Evolutionary conservation across 331 rosid species (phyloP).

Genomic region (Prunus yedoensis): DNA sequence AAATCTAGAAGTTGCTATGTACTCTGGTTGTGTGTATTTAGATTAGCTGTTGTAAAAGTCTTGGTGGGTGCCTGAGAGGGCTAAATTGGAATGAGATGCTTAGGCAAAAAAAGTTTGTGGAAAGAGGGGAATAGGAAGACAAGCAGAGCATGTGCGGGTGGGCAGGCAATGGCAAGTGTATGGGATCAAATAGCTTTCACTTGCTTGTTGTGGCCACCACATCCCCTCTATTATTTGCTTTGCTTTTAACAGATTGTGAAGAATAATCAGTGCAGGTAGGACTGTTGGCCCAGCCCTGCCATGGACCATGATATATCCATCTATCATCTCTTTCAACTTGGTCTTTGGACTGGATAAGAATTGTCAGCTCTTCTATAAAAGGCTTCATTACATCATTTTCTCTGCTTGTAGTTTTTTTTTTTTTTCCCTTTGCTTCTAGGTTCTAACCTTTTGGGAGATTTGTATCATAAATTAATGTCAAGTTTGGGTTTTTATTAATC

Average conservation of each 20-base stretch:
- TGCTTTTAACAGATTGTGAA: slow-evolving; percentile 20
- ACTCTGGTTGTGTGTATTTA: slow-evolving; percentile 1
- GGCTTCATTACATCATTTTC: neutral
- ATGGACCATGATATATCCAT: slow-evolving; percentile 11
- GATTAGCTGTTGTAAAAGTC: neutral
- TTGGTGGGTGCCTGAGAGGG: neutral
- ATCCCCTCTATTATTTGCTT: slow-evolving; percentile 25
- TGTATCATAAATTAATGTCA: slow-evolving; percentile 1
- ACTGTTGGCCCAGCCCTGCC: neutral
- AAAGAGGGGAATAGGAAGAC: slow-evolving; percentile 11
- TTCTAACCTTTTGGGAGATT: slow-evolving; percentile 10
- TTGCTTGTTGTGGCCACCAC: slow-evolving; percentile 25
- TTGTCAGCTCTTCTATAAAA: slow-evolving; percentile 15
- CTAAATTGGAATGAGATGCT: neutral
- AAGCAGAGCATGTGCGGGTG: slow-evolving; percentile 24
- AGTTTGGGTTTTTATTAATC: neutral
- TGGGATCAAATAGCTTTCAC: slow-evolving; percentile 13
- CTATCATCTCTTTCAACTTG: neutral
- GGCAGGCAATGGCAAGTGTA: slow-evolving; percentile 19
- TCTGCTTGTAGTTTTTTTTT: neutral
- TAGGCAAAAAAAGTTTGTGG: too few species aligned
- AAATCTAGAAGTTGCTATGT: neutral
- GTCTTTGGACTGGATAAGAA: slow-evolving; percentile 9
- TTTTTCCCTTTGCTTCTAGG: neutral
- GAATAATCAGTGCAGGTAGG: slow-evolving; percentile 22